phyloP scores from a whole-genome alignment of 1,139 yeast species.

The Neolecta irregularis region DNA sequence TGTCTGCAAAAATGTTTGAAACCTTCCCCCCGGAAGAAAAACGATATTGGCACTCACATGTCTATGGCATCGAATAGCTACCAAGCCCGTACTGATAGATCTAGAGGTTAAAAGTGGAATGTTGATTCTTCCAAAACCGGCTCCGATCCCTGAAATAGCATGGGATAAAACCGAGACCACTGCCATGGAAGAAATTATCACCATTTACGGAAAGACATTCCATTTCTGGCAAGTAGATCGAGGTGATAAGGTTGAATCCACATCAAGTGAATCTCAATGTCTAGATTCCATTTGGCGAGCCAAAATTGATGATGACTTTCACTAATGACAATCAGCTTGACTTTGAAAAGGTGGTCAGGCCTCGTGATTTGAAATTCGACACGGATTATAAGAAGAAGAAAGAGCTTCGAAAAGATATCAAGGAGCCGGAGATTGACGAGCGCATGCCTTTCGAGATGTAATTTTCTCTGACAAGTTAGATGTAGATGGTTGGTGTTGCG shows the following conservation, averaged over 20 bases:
- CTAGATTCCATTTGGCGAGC: constrained; percentile 11
- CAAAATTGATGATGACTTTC: constrained; percentile 10
- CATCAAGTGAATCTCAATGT: too few species aligned
- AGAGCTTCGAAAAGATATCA: constrained; percentile 7
- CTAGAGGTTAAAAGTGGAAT: constrained; percentile 12
- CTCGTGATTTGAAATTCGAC: constrained; percentile 6
- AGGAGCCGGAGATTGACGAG: constrained; percentile 1
- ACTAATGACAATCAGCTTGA: constrained; percentile 5
- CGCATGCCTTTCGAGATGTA: too few species aligned
- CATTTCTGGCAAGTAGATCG: constrained; percentile 12
- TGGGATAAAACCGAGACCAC: constrained; percentile 11
- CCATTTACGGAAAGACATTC: constrained; percentile 9
- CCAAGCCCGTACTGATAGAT: too few species aligned
- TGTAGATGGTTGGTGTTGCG: too few species aligned
- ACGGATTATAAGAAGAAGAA: constrained; percentile 5
- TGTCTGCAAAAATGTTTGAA: constrained; percentile 7
- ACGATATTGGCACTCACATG: constrained; percentile 12
- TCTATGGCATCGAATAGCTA: too few species aligned
- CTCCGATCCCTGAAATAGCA: constrained; percentile 5
- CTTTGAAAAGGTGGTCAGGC: constrained; percentile 4
- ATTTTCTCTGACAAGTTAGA: too few species aligned
- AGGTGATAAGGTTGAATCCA: too few species aligned
- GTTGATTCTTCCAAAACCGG: constrained; percentile 9
- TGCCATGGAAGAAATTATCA: constrained; percentile 9
- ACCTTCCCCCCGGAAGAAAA: constrained; percentile 9